Evolutionary conservation across 495 filamentous ascomycete genomes (phyloP).

Genomic region (Staphylotrichum longicolle): DNA sequence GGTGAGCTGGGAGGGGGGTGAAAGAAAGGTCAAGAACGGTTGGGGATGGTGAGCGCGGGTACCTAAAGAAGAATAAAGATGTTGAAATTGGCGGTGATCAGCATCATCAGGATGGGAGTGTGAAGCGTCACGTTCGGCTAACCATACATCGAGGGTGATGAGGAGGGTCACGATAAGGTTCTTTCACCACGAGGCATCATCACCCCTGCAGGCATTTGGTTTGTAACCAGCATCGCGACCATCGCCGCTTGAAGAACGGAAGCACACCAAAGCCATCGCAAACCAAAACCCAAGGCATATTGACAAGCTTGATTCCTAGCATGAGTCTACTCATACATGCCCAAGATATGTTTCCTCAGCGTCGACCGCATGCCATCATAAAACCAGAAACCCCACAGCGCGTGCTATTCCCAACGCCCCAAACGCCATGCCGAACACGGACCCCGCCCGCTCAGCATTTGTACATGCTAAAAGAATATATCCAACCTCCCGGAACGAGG

Average conservation of each 20-base stretch:
- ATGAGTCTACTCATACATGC: constrained; percentile 31
- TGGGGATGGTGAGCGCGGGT: not conserved
- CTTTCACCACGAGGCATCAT: no score
- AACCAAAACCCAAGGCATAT: not conserved
- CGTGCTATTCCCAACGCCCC: constrained; percentile 8
- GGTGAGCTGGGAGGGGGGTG: not conserved
- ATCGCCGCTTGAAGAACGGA: no score
- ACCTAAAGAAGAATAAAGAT: no score
- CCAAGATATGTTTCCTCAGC: constrained; percentile 15
- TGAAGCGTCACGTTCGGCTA: no score
- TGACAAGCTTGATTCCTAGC: constrained; percentile 13
- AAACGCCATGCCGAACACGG: constrained; percentile 19
- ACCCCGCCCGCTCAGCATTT: constrained; percentile 18
- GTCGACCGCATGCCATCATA: constrained; percentile 15
- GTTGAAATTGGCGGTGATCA: no score
- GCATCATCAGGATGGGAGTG: no score
- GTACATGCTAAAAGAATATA: constrained; percentile 15
- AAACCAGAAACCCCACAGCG: constrained; percentile 6
- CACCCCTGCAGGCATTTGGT: no score
- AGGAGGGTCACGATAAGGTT: no score
- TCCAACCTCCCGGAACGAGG: constrained; percentile 19
- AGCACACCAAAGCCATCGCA: not conserved
- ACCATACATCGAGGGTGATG: no score
- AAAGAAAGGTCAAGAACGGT: not conserved
- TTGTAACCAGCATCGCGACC: no score